Base-by-base conservation (phyloP, 2,329 filamentous ascomycete species). In the Scedosporium dehoogii region DNA sequence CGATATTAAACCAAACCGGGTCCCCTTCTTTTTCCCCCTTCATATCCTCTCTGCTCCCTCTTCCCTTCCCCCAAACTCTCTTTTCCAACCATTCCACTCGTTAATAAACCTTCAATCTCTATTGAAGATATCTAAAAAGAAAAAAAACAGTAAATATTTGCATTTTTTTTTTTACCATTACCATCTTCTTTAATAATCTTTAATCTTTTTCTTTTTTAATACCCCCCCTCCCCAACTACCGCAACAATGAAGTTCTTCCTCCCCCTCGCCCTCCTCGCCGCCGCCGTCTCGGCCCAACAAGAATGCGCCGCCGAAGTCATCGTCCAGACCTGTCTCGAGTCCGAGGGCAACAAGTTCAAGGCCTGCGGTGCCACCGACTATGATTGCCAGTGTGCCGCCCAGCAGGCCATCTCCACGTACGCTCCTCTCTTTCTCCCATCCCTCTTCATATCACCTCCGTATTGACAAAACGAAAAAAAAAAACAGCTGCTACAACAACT, bases 401-500 rank as follows among this genome's bases (percentile, higher is more conserved):
- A 79, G 68, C 65, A 76, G 65, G 72, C 74, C 65, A 72, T 82
- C 59, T 69, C 77, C 56, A 80, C 79, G 78, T 81, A 69, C 65
- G 77, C 73, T n/a, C 25, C 48, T 16, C 29, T 48, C 41, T 12
- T 41, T 51, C 10, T 18, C 33, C 21, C 12, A 48, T 41, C 53
- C 21, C 16, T 58, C 29, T 29, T n/a, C 16, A 48, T 44, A 29
- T 33, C n/a, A 18, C 12, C 33, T 25, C 7, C 29, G 23, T 23
- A 25, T 25, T 27, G 25, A 56, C n/a, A 46, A 46, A 33, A 33
- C 27, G n/a, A n/a, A n/a, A 27, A 27, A 27, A 3, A 27, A 51
- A 46, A 63, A 56, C 62, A 80, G 78, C 65, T 83, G 80, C 78
- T 83, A 76, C 74, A 80, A 81, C 75, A 82, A 83, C 77, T 83